A percentile compares a stretch with the other conserved stretches of the same genome.
Evolutionary conservation across 139 green algal genomes (phyloP).

Genomic region (Chlorella sorokiniana): DNA sequence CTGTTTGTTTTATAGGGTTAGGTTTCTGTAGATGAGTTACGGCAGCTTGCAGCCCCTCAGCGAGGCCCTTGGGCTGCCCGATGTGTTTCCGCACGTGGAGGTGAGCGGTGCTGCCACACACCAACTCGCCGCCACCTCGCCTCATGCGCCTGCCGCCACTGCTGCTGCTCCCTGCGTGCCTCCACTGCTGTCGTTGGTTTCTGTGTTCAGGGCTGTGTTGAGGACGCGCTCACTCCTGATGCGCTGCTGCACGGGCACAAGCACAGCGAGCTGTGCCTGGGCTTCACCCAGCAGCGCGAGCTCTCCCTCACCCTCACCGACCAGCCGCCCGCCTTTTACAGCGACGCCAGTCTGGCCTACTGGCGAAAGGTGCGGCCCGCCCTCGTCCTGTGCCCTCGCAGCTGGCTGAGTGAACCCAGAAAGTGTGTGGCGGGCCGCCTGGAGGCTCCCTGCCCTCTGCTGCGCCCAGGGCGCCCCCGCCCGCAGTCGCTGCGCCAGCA

Average conservation of each 20-base stretch:
- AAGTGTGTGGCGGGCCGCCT: not conserved
- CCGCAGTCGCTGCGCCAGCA: constrained; percentile 25
- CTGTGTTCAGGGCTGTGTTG: constrained; percentile 10
- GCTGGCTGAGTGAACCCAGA: not conserved
- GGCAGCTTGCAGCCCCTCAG: not conserved
- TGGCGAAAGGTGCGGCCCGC: constrained; percentile 7
- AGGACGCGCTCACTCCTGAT: constrained; percentile 24
- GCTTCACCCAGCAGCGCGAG: constrained; percentile 6
- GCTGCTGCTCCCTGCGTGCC: not conserved
- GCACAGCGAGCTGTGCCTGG: constrained; percentile 8
- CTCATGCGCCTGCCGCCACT: not conserved
- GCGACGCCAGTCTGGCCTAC: not conserved
- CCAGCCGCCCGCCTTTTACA: constrained; percentile 16
- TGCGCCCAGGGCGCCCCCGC: not conserved
- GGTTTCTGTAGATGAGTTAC: not conserved
- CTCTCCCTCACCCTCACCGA: constrained; percentile 23
- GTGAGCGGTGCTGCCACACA: not conserved
- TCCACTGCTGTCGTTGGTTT: not conserved
- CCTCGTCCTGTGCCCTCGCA: too few relatives aligned
- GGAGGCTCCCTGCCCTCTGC: not conserved
- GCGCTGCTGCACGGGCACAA: constrained; percentile 17
- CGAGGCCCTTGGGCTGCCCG: constrained; percentile 12
- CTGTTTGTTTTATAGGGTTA: not conserved
- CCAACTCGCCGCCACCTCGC: not conserved
- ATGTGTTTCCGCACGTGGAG: constrained; percentile 9